Percentiles rank a stretch among this genome's conserved stretches.
Conservation (phyloP, 179 eudicot genomes). For the Corrigiola litoralis region DNA sequence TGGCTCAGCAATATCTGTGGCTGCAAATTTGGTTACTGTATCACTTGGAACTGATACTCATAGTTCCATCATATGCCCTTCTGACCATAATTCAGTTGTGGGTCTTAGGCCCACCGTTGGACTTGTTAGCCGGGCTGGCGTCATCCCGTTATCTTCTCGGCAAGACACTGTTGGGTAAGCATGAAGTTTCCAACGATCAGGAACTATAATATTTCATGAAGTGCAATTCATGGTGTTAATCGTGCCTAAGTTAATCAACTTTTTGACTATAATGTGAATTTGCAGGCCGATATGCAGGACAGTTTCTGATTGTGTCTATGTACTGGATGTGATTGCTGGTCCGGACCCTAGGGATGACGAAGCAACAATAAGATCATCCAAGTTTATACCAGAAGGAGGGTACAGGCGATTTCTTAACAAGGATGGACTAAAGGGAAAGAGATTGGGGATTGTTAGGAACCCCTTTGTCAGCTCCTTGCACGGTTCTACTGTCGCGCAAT, state of each 20-base stretch:
- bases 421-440: conserved; percentile 58
- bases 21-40: conserved; percentile 44
- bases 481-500: conserved; percentile 20
- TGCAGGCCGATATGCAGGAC: conserved; percentile 83
- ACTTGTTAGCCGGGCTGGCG: conserved; percentile 63
- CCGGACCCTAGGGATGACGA: conserved; percentile 55
- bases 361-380: conserved; percentile 48
- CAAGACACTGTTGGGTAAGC: conserved; percentile 59
- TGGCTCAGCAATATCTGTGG: conserved; percentile 58
- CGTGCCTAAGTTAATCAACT: background rate
- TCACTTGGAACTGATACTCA: conserved; percentile 59
- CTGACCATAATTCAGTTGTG: conserved; percentile 47
- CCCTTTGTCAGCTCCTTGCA: conserved; percentile 47
- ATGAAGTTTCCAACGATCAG: background rate
- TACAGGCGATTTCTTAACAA: conserved; percentile 51
- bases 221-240: no score
- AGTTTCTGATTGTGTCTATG: conserved; percentile 64
- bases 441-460: conserved; percentile 58
- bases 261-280: background rate
- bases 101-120: conserved; percentile 59
- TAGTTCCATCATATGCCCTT: conserved; percentile 55
- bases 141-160: conserved; percentile 50
- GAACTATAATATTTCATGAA: background rate
- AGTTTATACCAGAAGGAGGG: conserved; percentile 64
- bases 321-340: conserved; percentile 64